Base-by-base conservation (phyloP, 345 rosid species). In the Noccaea bulbosa region DNA sequence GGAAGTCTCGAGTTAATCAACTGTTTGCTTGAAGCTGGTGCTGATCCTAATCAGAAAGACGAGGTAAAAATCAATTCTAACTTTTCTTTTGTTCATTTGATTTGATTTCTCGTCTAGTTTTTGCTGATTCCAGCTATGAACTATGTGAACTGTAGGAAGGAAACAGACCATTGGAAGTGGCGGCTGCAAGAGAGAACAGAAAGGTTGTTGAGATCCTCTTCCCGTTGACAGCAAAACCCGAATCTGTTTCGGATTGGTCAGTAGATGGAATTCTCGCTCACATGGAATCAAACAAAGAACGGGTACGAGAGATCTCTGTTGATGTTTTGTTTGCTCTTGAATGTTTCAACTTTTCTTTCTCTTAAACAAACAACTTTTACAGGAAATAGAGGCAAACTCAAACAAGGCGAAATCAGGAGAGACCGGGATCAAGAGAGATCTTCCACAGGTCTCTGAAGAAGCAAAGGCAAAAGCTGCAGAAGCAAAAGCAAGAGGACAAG, bases 401-500 rank as follows among this genome's bases (percentile, higher is more conserved):
- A 55, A 46, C 82, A 81, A 77, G 57, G 49, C 16, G 8, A 72
- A 51, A 34, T 46, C 72, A 48, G 49, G 43, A 74, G 74, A 76
- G 73, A 82, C 78, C 10, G 49, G 38, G 43, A 69, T 72, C 62
- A 82, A 71, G 70, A 76, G 69, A 55, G 81, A 85, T 62, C 84
- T 86, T 11, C 12, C 67, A 54, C 82, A 90, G 97, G 94, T 87
- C 70, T 70, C 88, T n/a, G 83, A 83, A 30, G 96, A 91, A 82
- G 84, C 85, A 35, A 91, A 86, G 80, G 78, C 76, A 70, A 91
- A 83, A 82, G 92, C 94, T 16, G 94, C 86, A 9, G 93, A 91
- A 81, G 94, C 98, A 16, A 93, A 93, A 86, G 79, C 86, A 54
- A 87, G 98, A 86, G 98, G 91, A 79, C 86, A 85, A 33, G 96